A percentile compares a stretch with the other conserved stretches of the same genome.
phyloP scores from a whole-genome alignment of 306 rosid species.

The Prunus davidiana region DNA sequence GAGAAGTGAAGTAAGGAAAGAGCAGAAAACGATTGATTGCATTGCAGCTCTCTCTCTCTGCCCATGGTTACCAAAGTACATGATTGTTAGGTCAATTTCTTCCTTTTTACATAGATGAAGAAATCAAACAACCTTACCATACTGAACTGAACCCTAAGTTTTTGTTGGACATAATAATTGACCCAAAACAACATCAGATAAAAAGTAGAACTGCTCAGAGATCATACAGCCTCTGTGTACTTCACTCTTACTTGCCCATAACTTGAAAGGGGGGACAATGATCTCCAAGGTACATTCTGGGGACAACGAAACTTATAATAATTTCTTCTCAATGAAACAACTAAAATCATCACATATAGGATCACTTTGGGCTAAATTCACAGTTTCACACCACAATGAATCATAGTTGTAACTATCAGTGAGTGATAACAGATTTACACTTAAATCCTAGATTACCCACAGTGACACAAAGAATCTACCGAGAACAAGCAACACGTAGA shows the following conservation, averaged over 20 bases:
- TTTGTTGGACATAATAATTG: background rate
- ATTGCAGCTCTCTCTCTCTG: background rate
- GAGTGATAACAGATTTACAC: conserved; percentile 56
- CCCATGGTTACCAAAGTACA: background rate
- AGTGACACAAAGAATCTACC: conserved; percentile 46
- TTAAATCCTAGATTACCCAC: conserved; percentile 57
- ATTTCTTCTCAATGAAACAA: conserved; percentile 52
- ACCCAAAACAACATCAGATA: too few species aligned
- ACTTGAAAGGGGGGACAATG: background rate
- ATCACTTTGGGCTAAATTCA: conserved; percentile 46
- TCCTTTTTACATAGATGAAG: background rate
- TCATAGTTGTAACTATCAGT: conserved; percentile 37
- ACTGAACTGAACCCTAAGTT: background rate
- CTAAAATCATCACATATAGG: conserved; percentile 55
- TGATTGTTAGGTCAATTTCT: background rate
- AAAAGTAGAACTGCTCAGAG: background rate
- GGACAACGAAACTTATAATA: conserved; percentile 29
- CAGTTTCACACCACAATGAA: conserved; percentile 58
- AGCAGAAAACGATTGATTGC: conserved; percentile 5
- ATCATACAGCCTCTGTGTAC: background rate
- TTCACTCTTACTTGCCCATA: background rate
- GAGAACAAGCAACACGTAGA: conserved; percentile 18
- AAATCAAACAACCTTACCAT: background rate
- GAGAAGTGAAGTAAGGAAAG: background rate
- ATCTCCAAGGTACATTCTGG: background rate